Conservation (phyloP, 2,329 filamentous ascomycete genomes). For the Hortaea sp. region DNA sequence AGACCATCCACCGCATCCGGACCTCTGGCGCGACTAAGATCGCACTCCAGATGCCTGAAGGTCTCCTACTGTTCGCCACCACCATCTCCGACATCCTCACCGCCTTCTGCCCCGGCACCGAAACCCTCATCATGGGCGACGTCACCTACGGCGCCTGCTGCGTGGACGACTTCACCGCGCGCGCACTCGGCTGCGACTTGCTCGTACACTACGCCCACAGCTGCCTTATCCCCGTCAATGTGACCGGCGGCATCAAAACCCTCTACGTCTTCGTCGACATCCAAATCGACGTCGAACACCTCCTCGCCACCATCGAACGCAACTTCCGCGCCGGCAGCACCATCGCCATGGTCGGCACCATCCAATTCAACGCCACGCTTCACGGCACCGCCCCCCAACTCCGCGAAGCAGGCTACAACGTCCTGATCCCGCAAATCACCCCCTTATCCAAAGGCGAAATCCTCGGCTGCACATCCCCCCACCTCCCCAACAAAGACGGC, state of each 20-base stretch:
- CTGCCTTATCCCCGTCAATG: constrained; percentile 89
- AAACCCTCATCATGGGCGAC: constrained; percentile 97
- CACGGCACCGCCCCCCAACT: constrained; percentile 72
- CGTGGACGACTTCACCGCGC: constrained; percentile 94
- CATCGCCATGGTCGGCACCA: constrained; percentile 88
- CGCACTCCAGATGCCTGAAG: constrained; percentile 95
- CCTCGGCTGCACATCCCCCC: constrained; percentile 88
- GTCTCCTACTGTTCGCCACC: constrained; percentile 86
- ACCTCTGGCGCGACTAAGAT: constrained; percentile 69
- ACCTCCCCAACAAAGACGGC: constrained; percentile 43
- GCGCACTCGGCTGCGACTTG: constrained; percentile 86
- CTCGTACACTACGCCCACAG: constrained; percentile 96
- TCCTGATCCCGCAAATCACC: constrained; percentile 84
- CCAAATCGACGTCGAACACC: constrained; percentile 80
- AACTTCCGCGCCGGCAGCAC: constrained; percentile 81
- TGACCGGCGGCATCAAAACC: constrained; percentile 83
- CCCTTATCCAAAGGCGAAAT: constrained; percentile 93
- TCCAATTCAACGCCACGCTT: constrained; percentile 96
- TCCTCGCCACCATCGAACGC: constrained; percentile 74
- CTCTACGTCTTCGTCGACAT: constrained; percentile 98
- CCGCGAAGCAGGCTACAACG: constrained; percentile 72
- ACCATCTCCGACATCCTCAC: constrained; percentile 95
- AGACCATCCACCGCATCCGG: constrained; percentile 91
- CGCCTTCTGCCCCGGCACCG: constrained; percentile 82
- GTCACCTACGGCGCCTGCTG: constrained; percentile 98